Percentiles rank a stretch among this genome's conserved stretches.
Evolutionary conservation across 225 moss, liverwort and hornwort genomes (phyloP).

Genomic region (Sphagnum tenellum): DNA sequence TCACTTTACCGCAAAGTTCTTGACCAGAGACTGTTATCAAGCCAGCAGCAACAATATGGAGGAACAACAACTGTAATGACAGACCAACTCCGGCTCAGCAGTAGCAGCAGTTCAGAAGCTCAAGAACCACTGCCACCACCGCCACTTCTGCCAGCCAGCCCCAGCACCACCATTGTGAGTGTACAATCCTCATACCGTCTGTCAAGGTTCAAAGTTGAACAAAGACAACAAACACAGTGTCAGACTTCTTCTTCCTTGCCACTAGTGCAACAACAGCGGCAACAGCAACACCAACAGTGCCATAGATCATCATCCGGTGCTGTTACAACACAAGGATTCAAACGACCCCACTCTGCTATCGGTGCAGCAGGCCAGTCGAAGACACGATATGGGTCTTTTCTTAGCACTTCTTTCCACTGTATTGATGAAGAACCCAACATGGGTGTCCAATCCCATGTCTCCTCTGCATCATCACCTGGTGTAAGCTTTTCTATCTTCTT

Average conservation of each 20-base stretch:
- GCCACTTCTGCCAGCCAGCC: no score
- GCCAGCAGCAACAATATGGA: constrained; percentile 6
- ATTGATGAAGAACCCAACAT: constrained; percentile 69
- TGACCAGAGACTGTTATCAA: constrained; percentile 43
- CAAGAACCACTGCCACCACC: not conserved
- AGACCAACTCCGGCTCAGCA: not conserved
- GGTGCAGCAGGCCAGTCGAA: constrained; percentile 18
- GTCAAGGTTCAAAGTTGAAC: constrained; percentile 27
- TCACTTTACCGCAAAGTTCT: constrained; percentile 72
- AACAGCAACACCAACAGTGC: constrained; percentile 2
- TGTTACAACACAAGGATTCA: constrained; percentile 28
- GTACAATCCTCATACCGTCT: constrained; percentile 4
- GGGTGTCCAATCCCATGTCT: no score
- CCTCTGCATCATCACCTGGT: no score
- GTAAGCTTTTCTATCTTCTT: no score
- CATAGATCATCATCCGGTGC: constrained; percentile 5
- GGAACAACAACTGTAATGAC: no score
- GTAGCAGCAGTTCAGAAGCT: constrained; percentile 30
- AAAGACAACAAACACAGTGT: constrained; percentile 1
- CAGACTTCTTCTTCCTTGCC: not conserved
- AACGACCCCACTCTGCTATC: constrained; percentile 47
- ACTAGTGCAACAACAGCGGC: constrained; percentile 20
- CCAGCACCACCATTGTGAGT: not conserved
- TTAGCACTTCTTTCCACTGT: constrained; percentile 59
- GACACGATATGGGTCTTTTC: constrained; percentile 59